Evolutionary conservation across 305 asterid genomes (phyloP).

Genomic region (Petunia hybrid): DNA sequence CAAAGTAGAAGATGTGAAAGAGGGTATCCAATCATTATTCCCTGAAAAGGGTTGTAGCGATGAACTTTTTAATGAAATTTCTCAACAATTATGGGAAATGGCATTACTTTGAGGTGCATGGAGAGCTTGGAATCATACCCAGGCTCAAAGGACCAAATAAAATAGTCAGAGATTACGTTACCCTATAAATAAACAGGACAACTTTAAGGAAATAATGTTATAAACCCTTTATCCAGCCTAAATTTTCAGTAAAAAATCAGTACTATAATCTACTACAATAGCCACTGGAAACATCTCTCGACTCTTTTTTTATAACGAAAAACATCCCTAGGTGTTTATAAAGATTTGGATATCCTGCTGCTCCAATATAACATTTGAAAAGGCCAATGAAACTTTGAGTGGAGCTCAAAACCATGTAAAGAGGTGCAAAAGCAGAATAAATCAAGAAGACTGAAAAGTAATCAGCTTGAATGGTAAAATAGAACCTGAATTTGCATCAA

Average conservation of each 20-base stretch:
- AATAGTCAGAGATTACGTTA: neutral
- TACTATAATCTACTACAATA: neutral
- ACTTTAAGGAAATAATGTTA: neutral
- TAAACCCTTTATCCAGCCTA: neutral
- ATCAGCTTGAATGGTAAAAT: neutral
- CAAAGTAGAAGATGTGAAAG: neutral
- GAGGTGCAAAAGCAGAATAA: neutral
- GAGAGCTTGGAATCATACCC: neutral
- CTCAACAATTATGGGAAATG: neutral
- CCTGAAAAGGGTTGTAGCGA: neutral
- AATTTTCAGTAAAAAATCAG: neutral
- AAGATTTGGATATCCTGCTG: neutral
- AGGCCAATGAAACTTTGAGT: neutral
- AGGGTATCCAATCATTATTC: neutral
- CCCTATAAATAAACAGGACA: neutral
- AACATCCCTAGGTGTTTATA: neutral
- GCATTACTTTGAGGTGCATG: neutral
- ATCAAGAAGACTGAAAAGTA: neutral
- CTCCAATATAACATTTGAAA: neutral
- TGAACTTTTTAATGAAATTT: neutral
- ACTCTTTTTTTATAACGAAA: too few species aligned
- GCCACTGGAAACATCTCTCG: neutral
- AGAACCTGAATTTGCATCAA: slow-evolving; percentile 81
- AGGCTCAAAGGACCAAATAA: neutral
- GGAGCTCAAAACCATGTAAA: slow-evolving; percentile 10